A percentile compares a stretch with the other conserved stretches of the same genome.
These are phyloP conservation scores for Suillus luteus DNA, from an alignment of 768 basidiomycete species.

Conservation along the genomic window DNA sequence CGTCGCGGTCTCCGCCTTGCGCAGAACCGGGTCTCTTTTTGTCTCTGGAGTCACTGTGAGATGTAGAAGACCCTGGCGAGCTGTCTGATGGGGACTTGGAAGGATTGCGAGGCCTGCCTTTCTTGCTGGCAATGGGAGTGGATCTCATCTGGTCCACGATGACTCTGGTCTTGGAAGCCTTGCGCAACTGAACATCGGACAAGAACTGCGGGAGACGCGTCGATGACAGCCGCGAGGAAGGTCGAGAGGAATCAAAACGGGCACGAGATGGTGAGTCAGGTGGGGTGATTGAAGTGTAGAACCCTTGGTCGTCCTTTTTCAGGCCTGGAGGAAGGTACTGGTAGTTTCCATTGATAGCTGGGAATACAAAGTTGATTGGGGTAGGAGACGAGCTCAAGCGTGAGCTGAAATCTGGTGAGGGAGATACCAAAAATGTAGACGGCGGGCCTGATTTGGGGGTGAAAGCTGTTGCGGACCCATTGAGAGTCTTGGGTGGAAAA, in stretches of 20 bases:
- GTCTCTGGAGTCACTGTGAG: not conserved
- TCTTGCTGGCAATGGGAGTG: conserved; percentile 17
- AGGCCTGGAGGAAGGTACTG: conserved; percentile 38
- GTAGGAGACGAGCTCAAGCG: conserved; percentile 11
- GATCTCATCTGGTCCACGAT: conserved; percentile 60
- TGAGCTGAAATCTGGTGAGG: conserved; percentile 16
- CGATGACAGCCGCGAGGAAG: conserved; percentile 33
- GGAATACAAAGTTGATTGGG: conserved; percentile 45
- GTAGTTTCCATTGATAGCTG: conserved; percentile 42
- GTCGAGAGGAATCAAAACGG: conserved; percentile 15
- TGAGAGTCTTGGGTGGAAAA: conserved; percentile 29
- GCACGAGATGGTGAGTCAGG: conserved; percentile 18
- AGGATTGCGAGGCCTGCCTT: conserved; percentile 19
- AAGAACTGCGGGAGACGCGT: conserved; percentile 52
- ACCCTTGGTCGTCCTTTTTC: conserved; percentile 56
- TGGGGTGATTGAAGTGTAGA: conserved; percentile 43
- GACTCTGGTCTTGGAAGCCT: conserved; percentile 57
- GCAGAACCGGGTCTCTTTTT: too few species aligned
- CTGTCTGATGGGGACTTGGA: conserved; percentile 11
- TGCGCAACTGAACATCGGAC: conserved; percentile 38
- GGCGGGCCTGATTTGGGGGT: conserved; percentile 39
- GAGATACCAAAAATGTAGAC: conserved; percentile 21
- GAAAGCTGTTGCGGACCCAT: conserved; percentile 48
- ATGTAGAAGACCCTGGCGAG: not conserved
- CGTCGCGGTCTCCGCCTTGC: not conserved